A percentile compares a stretch with the other conserved stretches of the same genome.
These are phyloP conservation scores for Anastatica hierochuntica DNA, from an alignment of 345 rosid genomes.

Conservation along the genomic window DNA sequence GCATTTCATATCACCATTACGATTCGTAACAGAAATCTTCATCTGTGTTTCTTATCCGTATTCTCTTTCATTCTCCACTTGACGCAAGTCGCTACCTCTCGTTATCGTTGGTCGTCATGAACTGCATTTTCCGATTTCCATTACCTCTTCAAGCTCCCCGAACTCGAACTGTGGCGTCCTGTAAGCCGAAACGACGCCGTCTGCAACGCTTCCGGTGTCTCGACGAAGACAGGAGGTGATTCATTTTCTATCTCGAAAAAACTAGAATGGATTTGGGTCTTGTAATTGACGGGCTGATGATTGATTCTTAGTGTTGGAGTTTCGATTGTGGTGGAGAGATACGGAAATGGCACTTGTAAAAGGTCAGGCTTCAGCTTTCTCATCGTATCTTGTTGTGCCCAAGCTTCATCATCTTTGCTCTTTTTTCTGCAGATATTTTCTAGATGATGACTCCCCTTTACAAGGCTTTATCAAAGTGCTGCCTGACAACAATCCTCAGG, in stretches of 20 bases:
- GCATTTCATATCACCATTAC: too few relatives aligned
- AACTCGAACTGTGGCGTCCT: constrained; percentile 15
- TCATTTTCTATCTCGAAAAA: not conserved
- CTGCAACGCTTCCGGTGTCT: constrained; percentile 24
- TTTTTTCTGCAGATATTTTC: not conserved
- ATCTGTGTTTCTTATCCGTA: too few relatives aligned
- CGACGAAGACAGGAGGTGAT: constrained; percentile 26
- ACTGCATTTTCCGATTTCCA: constrained; percentile 35
- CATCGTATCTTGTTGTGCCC: not conserved
- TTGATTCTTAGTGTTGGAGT: constrained; percentile 24
- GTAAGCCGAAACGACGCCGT: constrained; percentile 22
- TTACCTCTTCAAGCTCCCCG: constrained; percentile 28
- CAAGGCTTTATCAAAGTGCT: too few relatives aligned
- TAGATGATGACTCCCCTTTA: too few relatives aligned
- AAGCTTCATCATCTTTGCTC: not conserved
- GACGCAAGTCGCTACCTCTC: too few relatives aligned
- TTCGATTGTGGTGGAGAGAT: constrained; percentile 69
- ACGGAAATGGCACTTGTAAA: constrained; percentile 33
- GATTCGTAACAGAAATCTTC: too few relatives aligned
- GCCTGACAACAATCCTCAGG: too few relatives aligned
- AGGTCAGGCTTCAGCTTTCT: constrained; percentile 59
- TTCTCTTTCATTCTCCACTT: too few relatives aligned
- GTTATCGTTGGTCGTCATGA: constrained; percentile 35
- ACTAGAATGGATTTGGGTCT: too few relatives aligned
- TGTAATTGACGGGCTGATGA: not conserved